Base-by-base conservation (phyloP, 805 yeast species). In the Ogataea populi-albae region DNA sequence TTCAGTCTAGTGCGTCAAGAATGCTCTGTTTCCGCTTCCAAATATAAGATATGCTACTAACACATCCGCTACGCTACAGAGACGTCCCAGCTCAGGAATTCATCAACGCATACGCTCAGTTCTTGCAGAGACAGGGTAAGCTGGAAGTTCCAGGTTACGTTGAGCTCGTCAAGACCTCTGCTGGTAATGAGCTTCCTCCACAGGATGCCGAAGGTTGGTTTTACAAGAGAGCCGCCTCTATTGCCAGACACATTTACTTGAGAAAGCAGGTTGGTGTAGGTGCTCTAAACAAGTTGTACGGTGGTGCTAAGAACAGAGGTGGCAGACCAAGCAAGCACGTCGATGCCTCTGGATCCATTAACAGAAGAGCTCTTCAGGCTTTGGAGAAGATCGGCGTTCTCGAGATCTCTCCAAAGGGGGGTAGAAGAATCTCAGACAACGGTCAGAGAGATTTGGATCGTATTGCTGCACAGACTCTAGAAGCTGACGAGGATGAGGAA, bases 401-500 rank as follows among this genome's bases (percentile, higher is more conserved):
- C 61, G 98, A 91, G 78, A 77, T 84, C 69, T 81, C 95, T 68
- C 86, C 88, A 74, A 87, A 86, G 76, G 97, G 97, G 71, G 98
- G 98, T 73, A 93, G 98, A 83, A 87, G 89, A 75, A 87, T 93
- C 81, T 84, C 97, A 52, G 96, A 87, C 70, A 86, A 88, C 76
- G 99, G 99, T 71, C 98, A 91, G 79, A 89, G 98, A 86, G 99
- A 93, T 79, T 85, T 93, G 78, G 99, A 93, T 79, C 97, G 99
- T 83, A 91, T 91, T 72, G 98, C 98, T 68, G 96, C 95, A 71
- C 96, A 88, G 78, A 87, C 96, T 69, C 80, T 86, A 71, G 95
- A 88, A 77, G 81, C 79, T 67, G 93, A 85, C 65, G 94, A 85
- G 66, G 48, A 43, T 30, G 76, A 71, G 56, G 70, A 69, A 60